Base-by-base conservation (phyloP, 306 rosid genomes). In the Mucuna pruriens region DNA sequence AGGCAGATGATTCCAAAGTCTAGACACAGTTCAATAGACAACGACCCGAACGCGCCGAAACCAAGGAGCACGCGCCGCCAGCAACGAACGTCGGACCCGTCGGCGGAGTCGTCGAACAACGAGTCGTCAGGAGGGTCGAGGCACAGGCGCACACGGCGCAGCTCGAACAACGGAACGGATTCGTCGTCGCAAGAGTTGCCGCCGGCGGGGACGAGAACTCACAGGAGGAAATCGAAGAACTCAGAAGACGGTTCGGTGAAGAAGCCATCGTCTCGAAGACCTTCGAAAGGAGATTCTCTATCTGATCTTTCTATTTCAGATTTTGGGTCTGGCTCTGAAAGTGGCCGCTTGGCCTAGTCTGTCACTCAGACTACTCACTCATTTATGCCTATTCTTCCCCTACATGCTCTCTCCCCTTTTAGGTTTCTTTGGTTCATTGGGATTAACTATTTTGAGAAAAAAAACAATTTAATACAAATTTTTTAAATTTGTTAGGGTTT, bases 221-320 rank as follows among this genome's bases (percentile, higher is more conserved):
- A 76, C 8, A 74, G 91, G 22, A 90, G 87, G 74, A 90, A 70
- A 80, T 62, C 90, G 0, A 94, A 91, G 86, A 90, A 83, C 12
- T 89, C 83, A 0, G 87, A 84, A 22, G 87, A 91, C 1, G 90
- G 91, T 2, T 91, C 92, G 0, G 71, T 75, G 6, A 78, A 36
- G 49, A 86, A 91, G 20, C 64, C 87, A 0, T 49, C 87, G 1
- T 67, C 84, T 2, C 62, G 81, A 34, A 85, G 90, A 26, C 60
- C 84, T 0, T 90, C 97, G 0, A 89, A 86, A 65, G 93, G 85
- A 15, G 72, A 74, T 66, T 89, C 98, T 0, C 61, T 89, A 52
- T 75, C 92, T 12, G 93, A 91, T 64, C 85, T 86, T 38, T 82
- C 86, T 16, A 7, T 87, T 6, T 29, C 80, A 1, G 91, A 75